phyloP scores from a whole-genome alignment of 805 yeast genomes.

The Brettanomyces custersianus region DNA sequence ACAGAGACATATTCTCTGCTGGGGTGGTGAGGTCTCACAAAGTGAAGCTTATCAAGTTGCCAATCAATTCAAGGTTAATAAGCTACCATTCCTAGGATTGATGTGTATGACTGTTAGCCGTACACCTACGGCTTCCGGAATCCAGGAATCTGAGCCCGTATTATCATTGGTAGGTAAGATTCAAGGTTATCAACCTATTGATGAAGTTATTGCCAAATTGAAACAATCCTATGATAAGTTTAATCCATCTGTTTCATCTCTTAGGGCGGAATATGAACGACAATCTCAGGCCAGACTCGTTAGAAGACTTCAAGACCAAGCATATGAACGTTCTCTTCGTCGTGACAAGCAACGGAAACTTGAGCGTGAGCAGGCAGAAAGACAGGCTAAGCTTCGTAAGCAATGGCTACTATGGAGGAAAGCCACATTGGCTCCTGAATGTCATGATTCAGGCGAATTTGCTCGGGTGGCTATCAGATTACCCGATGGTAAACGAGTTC shows the following conservation, averaged over 20 bases:
- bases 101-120: slow-evolving; percentile 56
- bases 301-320: slow-evolving; percentile 66
- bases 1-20: slow-evolving; percentile 49
- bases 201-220: slow-evolving; percentile 30
- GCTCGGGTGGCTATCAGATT: slow-evolving; percentile 69
- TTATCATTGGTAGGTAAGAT: slow-evolving; percentile 52
- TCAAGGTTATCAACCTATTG: slow-evolving; percentile 46
- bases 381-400: slow-evolving; percentile 14
- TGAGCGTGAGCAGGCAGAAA: slow-evolving; percentile 19
- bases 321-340: slow-evolving; percentile 62
- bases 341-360: slow-evolving; percentile 52
- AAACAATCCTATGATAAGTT: slow-evolving; percentile 34
- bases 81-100: slow-evolving; percentile 76
- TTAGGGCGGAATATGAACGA: slow-evolving; percentile 58
- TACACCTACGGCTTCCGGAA: slow-evolving; percentile 48
- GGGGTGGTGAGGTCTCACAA: slow-evolving; percentile 84
- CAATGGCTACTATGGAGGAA: slow-evolving; percentile 46
- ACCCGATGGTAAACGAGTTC: slow-evolving; percentile 50
- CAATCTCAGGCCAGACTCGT: slow-evolving; percentile 47
- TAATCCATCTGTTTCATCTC: slow-evolving; percentile 48
- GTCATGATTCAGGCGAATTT: slow-evolving; percentile 14
- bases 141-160: slow-evolving; percentile 42
- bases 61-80: slow-evolving; percentile 58
- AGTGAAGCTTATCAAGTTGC: slow-evolving; percentile 83
- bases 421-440: slow-evolving; percentile 14